Evolutionary conservation across 2,329 filamentous ascomycete genomes (phyloP).

Genomic region (Colletotrichum siamense): DNA sequence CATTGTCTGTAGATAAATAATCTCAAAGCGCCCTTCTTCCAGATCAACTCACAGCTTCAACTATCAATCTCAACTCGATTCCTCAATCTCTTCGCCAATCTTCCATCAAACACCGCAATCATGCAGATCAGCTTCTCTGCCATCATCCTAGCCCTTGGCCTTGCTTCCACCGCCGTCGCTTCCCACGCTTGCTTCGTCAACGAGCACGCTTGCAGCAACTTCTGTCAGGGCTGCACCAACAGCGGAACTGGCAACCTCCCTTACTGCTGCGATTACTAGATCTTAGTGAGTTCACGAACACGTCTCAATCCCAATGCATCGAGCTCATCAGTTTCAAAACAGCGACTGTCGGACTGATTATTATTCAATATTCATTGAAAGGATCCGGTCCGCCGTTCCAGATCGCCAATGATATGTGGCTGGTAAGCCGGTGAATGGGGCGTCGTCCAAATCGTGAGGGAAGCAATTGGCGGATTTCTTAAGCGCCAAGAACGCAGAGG

Average conservation of each 20-base stretch:
- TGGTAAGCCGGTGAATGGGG: background rate
- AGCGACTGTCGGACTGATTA: background rate
- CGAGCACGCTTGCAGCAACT: background rate
- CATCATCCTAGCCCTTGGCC: background rate
- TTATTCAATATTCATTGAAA: background rate
- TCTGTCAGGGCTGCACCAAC: background rate
- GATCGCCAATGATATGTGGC: background rate
- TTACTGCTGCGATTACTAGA: background rate
- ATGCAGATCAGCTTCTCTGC: background rate
- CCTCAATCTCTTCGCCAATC: background rate
- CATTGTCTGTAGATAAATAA: background rate
- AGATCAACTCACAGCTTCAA: background rate
- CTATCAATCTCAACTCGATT: accelerated
- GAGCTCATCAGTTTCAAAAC: background rate
- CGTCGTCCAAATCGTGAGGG: background rate
- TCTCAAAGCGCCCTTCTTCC: background rate
- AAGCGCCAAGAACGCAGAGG: background rate
- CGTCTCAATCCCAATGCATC: background rate
- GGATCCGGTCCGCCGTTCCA: background rate
- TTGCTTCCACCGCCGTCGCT: background rate
- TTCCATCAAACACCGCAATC: background rate
- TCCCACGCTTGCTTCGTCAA: background rate
- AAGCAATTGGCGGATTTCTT: background rate
- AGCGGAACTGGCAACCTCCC: background rate
- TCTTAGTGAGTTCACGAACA: background rate